These are phyloP conservation scores for Cerrena zonata DNA, from an alignment of 1,284 basidiomycete species.

Conservation along the genomic window DNA sequence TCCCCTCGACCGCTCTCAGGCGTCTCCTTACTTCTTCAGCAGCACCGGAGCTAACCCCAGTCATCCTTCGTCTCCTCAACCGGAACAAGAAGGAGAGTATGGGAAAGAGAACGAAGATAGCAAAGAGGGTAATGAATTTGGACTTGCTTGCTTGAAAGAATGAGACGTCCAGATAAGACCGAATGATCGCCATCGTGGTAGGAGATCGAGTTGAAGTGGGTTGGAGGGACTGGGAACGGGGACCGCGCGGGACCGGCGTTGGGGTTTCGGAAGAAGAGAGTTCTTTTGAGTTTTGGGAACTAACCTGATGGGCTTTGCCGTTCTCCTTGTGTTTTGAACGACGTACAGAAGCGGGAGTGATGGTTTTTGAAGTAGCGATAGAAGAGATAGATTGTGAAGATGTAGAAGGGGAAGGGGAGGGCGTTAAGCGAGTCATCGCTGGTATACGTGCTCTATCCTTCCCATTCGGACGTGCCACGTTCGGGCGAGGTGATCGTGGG, in stretches of 20 bases:
- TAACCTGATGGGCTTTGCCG: not conserved
- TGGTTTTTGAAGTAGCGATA: constrained; percentile 24
- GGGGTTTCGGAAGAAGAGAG: constrained; percentile 3
- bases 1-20: constrained; percentile 36
- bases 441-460: constrained; percentile 8
- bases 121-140: constrained; percentile 41
- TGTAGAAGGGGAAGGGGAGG: constrained; percentile 16
- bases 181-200: constrained; percentile 23
- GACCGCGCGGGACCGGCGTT: constrained; percentile 12
- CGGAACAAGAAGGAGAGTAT: constrained; percentile 53
- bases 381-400: constrained; percentile 26
- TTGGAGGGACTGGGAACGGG: constrained; percentile 15
- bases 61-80: constrained; percentile 34
- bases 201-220: constrained; percentile 17
- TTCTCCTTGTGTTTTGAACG: constrained; percentile 8
- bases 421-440: constrained; percentile 15
- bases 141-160: constrained; percentile 23
- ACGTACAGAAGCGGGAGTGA: constrained; percentile 17
- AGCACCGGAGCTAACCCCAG: constrained; percentile 28
- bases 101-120: constrained; percentile 59
- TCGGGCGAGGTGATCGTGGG: constrained; percentile 23
- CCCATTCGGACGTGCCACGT: constrained; percentile 8
- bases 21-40: constrained; percentile 56
- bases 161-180: constrained; percentile 19
- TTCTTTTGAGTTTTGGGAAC: not conserved